Conservation (phyloP, 257 asterid species). For the Solanum corneliomulleri region DNA sequence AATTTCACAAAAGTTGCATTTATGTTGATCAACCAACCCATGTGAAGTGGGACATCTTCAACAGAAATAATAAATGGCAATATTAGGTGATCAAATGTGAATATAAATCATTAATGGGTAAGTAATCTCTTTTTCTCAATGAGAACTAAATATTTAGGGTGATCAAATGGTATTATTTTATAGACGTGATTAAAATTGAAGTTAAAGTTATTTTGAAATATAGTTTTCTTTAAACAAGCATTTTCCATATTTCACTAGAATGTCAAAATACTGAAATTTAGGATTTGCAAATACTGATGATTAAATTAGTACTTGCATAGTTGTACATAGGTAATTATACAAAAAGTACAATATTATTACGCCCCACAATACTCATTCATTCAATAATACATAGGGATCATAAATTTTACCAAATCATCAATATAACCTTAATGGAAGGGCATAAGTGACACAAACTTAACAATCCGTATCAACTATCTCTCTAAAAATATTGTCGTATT, state of each 20-base stretch:
- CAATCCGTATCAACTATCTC: too few relatives aligned
- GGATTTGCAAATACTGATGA: background rate
- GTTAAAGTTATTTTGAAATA: background rate
- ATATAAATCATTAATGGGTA: background rate
- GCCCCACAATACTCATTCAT: background rate
- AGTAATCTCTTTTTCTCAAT: background rate
- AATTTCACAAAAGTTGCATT: background rate
- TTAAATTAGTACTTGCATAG: background rate
- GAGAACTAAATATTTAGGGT: background rate
- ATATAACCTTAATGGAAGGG: background rate
- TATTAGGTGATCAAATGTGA: background rate
- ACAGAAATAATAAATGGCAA: background rate
- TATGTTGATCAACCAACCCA: conserved; percentile 14
- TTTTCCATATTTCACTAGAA: background rate
- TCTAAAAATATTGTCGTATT: background rate
- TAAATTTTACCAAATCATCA: background rate
- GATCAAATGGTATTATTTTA: background rate
- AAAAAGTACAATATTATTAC: background rate
- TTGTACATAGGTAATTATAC: background rate
- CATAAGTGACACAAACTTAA: background rate
- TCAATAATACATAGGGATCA: background rate
- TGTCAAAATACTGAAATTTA: background rate
- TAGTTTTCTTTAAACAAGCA: background rate
- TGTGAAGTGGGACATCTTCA: conserved; percentile 9
- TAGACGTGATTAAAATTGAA: background rate